Base-by-base conservation (phyloP, 2,329 filamentous ascomycete genomes). In the Aspergillus luchuensis region DNA sequence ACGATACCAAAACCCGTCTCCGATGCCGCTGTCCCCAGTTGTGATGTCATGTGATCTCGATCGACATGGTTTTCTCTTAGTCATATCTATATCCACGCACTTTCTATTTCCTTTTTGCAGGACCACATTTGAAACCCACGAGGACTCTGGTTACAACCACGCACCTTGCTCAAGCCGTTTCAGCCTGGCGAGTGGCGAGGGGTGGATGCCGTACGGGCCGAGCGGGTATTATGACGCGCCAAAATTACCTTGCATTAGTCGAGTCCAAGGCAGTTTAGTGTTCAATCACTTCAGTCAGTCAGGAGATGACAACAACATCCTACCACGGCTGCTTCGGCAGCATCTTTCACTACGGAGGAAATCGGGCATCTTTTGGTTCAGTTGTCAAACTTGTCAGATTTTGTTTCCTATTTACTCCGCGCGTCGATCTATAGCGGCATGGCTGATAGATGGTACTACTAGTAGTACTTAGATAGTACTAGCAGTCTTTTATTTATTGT, bases 201-300 rank as follows among this genome's bases (percentile, higher is more conserved):
- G n/a, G 39, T 56, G 28, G 53, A 43, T 43, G 53, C 39, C 53
- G 53, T 56, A 56, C 53, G 53, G 53, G 25, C 53, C 53, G 53
- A 36, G 53, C 53, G 53, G 53, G 23, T 56, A 33, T 36, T 56
- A 13, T 56, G 39, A 56, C 53, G 53, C 53, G 41, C 39, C 53
- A 56, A 56, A 47, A 56, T 41, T 56, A 45, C 39, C 53, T 56
- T 45, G 41, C 41, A 45, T 23, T 21, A 36, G 33, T 36, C 33
- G 33, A 33, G 30, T 36, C 19, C 13, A 33, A 25, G 23, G 5
- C 51, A 54, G 21, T 39, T 11, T 11, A 30, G 10, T 30, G 21
- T 39, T 11, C 28, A 30, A 30, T 30, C 10, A 10, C 28, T 10
- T 30, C 19, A 28, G 13, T 17, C 36, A 41, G 36, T 45, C 52